phyloP scores from a whole-genome alignment of 805 yeast species.

The Cyberlindnera saturnus region DNA sequence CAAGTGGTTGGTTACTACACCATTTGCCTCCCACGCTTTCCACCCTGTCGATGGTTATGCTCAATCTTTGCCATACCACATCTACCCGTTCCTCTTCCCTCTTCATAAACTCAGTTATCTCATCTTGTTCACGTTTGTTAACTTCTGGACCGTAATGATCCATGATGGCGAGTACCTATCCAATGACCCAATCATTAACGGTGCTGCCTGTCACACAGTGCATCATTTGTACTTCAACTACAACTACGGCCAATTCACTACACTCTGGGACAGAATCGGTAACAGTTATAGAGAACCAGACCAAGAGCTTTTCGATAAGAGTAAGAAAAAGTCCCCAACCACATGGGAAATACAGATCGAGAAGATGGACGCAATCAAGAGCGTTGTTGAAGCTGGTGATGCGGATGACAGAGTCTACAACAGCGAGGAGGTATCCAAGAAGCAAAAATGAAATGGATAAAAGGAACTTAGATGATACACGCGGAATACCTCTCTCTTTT shows the following conservation, averaged over 20 bases:
- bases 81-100: slow-evolving; percentile 89
- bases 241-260: slow-evolving; percentile 97
- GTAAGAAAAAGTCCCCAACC: slow-evolving; percentile 46
- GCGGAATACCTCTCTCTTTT: not conserved
- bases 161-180: slow-evolving; percentile 97
- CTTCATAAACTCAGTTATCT: slow-evolving; percentile 83
- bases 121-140: slow-evolving; percentile 79
- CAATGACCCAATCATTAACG: slow-evolving; percentile 89
- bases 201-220: slow-evolving; percentile 97
- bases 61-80: slow-evolving; percentile 90
- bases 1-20: slow-evolving; percentile 98
- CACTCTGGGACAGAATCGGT: slow-evolving; percentile 96
- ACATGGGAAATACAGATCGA: slow-evolving; percentile 68
- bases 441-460: not conserved
- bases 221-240: slow-evolving; percentile 97
- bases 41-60: slow-evolving; percentile 95
- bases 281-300: slow-evolving; percentile 92
- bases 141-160: slow-evolving; percentile 97
- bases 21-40: slow-evolving; percentile 97
- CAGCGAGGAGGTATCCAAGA: slow-evolving; percentile 32
- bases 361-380: slow-evolving; percentile 74
- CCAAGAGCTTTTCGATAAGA: slow-evolving; percentile 68
- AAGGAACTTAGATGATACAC: not conserved
- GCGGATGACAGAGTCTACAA: slow-evolving; percentile 74
- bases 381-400: slow-evolving; percentile 68